phyloP scores from a whole-genome alignment of 2,329 filamentous ascomycete genomes.

The Juglanconis juglandina region DNA sequence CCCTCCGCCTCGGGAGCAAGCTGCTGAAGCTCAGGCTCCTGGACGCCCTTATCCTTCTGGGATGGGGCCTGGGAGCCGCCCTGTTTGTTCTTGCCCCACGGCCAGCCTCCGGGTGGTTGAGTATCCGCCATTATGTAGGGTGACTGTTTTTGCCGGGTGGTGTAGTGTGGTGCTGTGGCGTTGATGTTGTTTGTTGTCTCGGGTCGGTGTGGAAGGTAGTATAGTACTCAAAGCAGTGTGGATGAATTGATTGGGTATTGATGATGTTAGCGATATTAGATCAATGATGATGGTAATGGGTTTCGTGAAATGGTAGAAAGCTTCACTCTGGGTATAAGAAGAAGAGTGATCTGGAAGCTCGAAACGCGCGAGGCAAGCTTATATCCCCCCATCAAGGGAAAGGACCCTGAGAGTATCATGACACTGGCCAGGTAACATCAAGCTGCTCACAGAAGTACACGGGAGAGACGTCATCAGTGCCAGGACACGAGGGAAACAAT shows the following conservation, averaged over 20 bases:
- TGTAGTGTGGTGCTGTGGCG: slow-evolving; percentile 1
- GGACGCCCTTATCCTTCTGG: slow-evolving; percentile 12
- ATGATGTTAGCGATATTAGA: not conserved
- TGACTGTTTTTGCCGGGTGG: not conserved
- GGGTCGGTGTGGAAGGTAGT: not conserved
- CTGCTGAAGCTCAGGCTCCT: slow-evolving; percentile 14
- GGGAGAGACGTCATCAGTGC: slow-evolving; percentile 17
- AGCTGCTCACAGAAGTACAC: slow-evolving; percentile 6
- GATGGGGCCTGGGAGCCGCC: slow-evolving; percentile 15
- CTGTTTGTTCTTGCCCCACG: slow-evolving; percentile 21
- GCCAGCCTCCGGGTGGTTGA: slow-evolving; percentile 20
- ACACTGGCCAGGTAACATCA: not conserved
- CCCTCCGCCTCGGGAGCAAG: not conserved
- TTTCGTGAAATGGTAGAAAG: not conserved
- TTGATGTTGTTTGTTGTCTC: not conserved
- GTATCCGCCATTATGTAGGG: slow-evolving; percentile 18
- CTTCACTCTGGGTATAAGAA: not conserved
- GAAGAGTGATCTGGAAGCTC: not conserved
- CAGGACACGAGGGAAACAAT: not conserved
- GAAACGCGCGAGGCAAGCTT: slow-evolving; percentile 16
- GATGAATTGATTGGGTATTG: not conserved
- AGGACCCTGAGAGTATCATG: slow-evolving; percentile 7
- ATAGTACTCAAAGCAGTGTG: not conserved
- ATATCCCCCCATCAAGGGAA: slow-evolving; percentile 8
- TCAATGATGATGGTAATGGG: not conserved